Percentiles rank a stretch among this genome's conserved stretches.
phyloP scores from a whole-genome alignment of 2,329 filamentous ascomycete species.

The Colletotrichum sp. region DNA sequence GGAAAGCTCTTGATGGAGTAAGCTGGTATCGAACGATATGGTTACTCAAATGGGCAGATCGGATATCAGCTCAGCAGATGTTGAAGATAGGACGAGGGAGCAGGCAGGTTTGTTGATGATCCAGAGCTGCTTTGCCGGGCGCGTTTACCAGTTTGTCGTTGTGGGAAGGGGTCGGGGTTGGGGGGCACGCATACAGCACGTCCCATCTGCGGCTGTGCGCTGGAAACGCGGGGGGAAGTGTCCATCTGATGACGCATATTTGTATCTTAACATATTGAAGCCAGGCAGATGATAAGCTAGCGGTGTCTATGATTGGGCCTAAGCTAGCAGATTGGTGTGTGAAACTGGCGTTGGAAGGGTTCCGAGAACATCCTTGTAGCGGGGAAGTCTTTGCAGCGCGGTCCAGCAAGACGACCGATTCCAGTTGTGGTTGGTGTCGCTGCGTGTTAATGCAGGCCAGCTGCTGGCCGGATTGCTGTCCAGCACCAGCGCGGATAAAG shows the following conservation, averaged over 20 bases:
- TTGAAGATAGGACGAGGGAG: not conserved
- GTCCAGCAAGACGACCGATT: not conserved
- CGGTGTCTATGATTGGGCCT: not conserved
- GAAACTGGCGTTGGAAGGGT: not conserved
- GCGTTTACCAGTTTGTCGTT: not conserved
- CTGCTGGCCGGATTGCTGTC: not conserved
- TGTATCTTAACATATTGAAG: not conserved
- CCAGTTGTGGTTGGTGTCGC: not conserved
- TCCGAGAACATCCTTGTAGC: not conserved
- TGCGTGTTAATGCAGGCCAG: not conserved
- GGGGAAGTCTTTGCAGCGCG: not conserved
- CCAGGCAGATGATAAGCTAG: conserved; percentile 4
- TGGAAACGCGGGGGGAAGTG: conserved; percentile 4
- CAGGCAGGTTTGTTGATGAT: not conserved
- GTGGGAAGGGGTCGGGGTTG: not conserved
- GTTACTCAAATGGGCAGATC: not conserved
- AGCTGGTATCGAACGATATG: not conserved
- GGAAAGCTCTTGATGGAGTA: not conserved
- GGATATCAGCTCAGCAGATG: not conserved
- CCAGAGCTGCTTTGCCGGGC: not conserved
- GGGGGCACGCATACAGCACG: not conserved
- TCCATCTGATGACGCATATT: conserved; percentile 6
- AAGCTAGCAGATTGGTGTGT: not conserved
- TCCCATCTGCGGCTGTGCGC: not conserved
- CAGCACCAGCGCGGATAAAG: not conserved